A percentile compares a stretch with the other conserved stretches of the same genome.
phyloP scores from a whole-genome alignment of 2,329 filamentous ascomycete genomes.

The Gremmenia infestans region DNA sequence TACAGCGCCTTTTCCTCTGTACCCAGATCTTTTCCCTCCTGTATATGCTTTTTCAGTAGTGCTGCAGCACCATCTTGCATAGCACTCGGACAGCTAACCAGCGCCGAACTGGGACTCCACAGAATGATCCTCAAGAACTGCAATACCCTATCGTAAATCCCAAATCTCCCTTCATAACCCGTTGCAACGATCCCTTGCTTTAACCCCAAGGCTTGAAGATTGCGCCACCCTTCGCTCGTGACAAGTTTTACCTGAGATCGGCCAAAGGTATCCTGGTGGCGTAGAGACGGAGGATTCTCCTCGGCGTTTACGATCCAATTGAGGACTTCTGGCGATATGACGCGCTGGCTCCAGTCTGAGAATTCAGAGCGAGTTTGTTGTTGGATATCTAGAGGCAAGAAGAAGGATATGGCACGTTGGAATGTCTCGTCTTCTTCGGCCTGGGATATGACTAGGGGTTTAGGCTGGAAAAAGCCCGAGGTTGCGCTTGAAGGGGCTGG shows the following conservation, averaged over 20 bases:
- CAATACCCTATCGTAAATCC: conserved; percentile 48
- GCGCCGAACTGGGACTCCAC: conserved; percentile 16
- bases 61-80: conserved; percentile 50
- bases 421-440: conserved; percentile 51
- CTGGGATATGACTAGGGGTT: conserved; percentile 44
- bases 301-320: background rate
- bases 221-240: conserved; percentile 62
- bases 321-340: background rate
- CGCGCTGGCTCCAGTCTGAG: background rate
- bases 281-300: background rate
- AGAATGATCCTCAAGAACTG: conserved; percentile 49
- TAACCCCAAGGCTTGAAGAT: conserved; percentile 54
- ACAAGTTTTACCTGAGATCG: conserved; percentile 53
- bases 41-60: conserved; percentile 43
- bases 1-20: conserved; percentile 39
- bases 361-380: background rate
- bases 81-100: conserved; percentile 18
- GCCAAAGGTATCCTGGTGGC: conserved; percentile 43
- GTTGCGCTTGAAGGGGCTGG: conserved; percentile 32
- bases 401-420: conserved; percentile 37
- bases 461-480: conserved; percentile 51
- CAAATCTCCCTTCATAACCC: conserved; percentile 51
- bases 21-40: conserved; percentile 19
- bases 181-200: conserved; percentile 54
- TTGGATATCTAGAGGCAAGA: background rate